A percentile compares a stretch with the other conserved stretches of the same genome.
These are phyloP conservation scores for Mycena maculata DNA, from an alignment of 768 basidiomycete species.

Conservation along the genomic window DNA sequence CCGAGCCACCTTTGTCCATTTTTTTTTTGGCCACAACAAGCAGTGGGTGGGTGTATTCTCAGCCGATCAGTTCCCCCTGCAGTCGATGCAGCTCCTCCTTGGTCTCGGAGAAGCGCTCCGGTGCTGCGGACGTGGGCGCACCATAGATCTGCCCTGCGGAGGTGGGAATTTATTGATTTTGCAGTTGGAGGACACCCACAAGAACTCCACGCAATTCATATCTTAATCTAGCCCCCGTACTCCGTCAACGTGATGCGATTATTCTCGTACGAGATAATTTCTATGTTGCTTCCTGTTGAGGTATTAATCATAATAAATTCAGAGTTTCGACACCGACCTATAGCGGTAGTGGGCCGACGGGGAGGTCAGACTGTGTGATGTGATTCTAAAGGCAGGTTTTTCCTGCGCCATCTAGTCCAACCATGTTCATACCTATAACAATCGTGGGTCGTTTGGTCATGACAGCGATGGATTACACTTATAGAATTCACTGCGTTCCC, in stretches of 20 bases:
- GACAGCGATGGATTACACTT: not conserved
- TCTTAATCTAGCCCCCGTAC: constrained; percentile 62
- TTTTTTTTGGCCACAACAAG: no score
- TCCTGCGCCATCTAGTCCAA: constrained; percentile 44
- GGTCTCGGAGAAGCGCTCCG: constrained; percentile 59
- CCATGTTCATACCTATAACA: constrained; percentile 1
- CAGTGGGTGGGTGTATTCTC: no score
- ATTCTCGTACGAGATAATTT: constrained; percentile 59
- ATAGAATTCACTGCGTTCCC: not conserved
- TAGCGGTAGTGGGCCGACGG: constrained; percentile 28
- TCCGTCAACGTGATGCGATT: constrained; percentile 67
- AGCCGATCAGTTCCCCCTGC: constrained; percentile 44
- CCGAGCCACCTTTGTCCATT: no score
- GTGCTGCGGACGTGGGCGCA: constrained; percentile 59
- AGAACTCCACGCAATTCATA: constrained; percentile 53
- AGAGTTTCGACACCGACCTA: constrained; percentile 39
- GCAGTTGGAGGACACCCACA: not conserved
- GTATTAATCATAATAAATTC: not conserved
- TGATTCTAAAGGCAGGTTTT: constrained; percentile 44
- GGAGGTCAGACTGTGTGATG: constrained; percentile 40
- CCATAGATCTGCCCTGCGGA: not conserved
- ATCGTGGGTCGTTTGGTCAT: not conserved
- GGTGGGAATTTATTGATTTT: no score
- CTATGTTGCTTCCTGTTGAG: constrained; percentile 50
- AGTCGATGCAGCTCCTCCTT: constrained; percentile 50